Conservation (phyloP, 2,329 filamentous ascomycete species). For the Zasmidium cellare region DNA sequence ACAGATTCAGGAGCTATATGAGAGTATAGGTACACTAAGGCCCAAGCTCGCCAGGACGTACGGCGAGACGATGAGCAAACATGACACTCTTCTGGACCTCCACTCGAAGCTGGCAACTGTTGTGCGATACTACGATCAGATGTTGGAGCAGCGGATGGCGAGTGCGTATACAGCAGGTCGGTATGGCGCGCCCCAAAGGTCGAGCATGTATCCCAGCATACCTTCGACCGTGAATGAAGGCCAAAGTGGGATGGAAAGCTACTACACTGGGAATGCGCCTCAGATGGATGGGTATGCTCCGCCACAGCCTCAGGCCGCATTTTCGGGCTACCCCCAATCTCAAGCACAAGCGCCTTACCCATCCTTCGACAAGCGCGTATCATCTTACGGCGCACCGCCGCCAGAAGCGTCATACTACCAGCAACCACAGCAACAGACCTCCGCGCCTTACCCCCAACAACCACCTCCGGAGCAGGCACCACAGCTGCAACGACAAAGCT, state of each 20-base stretch:
- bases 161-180: slow-evolving; percentile 84
- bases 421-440: slow-evolving; percentile 31
- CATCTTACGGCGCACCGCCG: slow-evolving; percentile 24
- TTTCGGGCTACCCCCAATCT: slow-evolving; percentile 44
- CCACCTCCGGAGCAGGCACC: slow-evolving; percentile 13
- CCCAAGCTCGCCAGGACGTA: slow-evolving; percentile 95
- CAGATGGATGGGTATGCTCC: slow-evolving; percentile 47
- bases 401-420: slow-evolving; percentile 33
- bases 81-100: slow-evolving; percentile 89
- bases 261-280: slow-evolving; percentile 69
- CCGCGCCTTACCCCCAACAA: slow-evolving; percentile 32
- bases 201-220: slow-evolving; percentile 71
- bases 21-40: slow-evolving; percentile 88
- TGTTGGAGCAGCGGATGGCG: slow-evolving; percentile 93
- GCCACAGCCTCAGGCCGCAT: slow-evolving; percentile 48
- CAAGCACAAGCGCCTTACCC: slow-evolving; percentile 38
- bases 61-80: slow-evolving; percentile 99
- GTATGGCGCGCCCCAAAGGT: slow-evolving; percentile 45
- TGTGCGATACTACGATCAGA: slow-evolving; percentile 94
- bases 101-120: slow-evolving; percentile 95
- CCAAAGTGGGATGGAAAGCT: slow-evolving; percentile 68
- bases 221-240: slow-evolving; percentile 52
- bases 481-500: slow-evolving; percentile 32
- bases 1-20: slow-evolving; percentile 96
- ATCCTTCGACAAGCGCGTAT: slow-evolving; percentile 29